These are phyloP conservation scores for Russula foetens DNA, from an alignment of 768 basidiomycete genomes.

Conservation along the genomic window DNA sequence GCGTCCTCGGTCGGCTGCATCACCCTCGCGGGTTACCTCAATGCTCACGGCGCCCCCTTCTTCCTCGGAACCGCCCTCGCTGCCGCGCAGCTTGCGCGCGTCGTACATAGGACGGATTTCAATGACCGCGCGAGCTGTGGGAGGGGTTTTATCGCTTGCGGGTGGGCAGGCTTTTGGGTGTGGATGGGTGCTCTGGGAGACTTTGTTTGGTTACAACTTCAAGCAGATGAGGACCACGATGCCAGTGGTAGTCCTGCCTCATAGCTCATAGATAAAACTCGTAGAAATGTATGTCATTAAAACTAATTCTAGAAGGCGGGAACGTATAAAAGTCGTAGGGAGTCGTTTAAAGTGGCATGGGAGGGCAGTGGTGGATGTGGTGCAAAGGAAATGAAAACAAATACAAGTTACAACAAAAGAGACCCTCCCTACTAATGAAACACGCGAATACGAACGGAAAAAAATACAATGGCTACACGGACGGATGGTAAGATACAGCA, in stretches of 20 bases:
- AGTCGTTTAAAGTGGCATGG: background rate
- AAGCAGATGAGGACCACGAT: background rate
- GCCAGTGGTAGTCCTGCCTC: background rate
- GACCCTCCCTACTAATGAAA: no score
- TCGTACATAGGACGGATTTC: conserved; percentile 70
- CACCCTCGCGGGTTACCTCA: conserved; percentile 71
- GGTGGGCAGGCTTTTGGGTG: conserved; percentile 81
- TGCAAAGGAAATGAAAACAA: background rate
- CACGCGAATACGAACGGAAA: background rate
- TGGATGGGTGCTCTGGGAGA: conserved; percentile 77
- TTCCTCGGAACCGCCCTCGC: conserved; percentile 72
- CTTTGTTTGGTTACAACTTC: conserved; percentile 35
- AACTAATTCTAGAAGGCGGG: background rate
- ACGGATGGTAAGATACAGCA: conserved; percentile 29
- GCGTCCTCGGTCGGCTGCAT: conserved; percentile 65
- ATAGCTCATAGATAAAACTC: background rate
- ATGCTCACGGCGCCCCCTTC: conserved; percentile 69
- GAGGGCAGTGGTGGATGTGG: background rate
- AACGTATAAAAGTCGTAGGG: background rate
- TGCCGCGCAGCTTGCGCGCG: conserved; percentile 65
- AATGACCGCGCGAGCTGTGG: conserved; percentile 74
- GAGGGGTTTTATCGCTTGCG: conserved; percentile 82
- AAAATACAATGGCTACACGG: conserved; percentile 23
- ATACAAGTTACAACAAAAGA: background rate
- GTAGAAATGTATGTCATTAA: background rate